These are phyloP conservation scores for Thelonectria olida DNA, from an alignment of 2,329 filamentous ascomycete species.

Conservation along the genomic window DNA sequence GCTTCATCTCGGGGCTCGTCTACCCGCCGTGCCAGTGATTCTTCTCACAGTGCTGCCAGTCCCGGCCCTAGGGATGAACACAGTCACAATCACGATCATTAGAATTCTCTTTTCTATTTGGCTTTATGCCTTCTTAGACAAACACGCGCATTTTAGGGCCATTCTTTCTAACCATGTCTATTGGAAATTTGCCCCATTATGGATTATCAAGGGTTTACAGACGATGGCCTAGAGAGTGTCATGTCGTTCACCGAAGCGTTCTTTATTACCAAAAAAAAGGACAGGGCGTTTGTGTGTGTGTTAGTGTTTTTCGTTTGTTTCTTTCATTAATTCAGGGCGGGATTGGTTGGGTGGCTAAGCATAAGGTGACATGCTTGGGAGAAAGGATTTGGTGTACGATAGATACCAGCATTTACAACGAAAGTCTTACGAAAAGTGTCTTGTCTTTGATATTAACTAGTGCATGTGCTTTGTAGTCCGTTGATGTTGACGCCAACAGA, in stretches of 20 bases:
- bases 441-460: background rate
- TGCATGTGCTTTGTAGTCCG: too few relatives aligned
- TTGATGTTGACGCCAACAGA: too few relatives aligned
- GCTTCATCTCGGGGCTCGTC: constrained; percentile 47
- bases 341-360: constrained; percentile 5
- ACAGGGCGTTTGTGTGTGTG: constrained; percentile 32
- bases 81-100: constrained; percentile 24
- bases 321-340: background rate
- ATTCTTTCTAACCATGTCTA: background rate
- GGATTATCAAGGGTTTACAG: background rate
- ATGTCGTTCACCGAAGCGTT: constrained; percentile 23
- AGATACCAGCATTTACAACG: constrained; percentile 1
- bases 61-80: constrained; percentile 26
- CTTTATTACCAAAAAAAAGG: constrained; percentile 29
- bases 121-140: background rate
- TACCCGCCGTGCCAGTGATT: constrained; percentile 47
- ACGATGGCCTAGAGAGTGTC: constrained; percentile 11
- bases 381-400: constrained; percentile 23
- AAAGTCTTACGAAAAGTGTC: too few relatives aligned
- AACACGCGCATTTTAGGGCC: constrained; percentile 5
- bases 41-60: constrained; percentile 38
- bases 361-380: constrained; percentile 14
- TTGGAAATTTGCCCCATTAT: background rate
- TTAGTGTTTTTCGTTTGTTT: constrained; percentile 17
- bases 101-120: background rate